Conservation (phyloP, 78 protist genomes). For the Monosiga brevicollis region DNA sequence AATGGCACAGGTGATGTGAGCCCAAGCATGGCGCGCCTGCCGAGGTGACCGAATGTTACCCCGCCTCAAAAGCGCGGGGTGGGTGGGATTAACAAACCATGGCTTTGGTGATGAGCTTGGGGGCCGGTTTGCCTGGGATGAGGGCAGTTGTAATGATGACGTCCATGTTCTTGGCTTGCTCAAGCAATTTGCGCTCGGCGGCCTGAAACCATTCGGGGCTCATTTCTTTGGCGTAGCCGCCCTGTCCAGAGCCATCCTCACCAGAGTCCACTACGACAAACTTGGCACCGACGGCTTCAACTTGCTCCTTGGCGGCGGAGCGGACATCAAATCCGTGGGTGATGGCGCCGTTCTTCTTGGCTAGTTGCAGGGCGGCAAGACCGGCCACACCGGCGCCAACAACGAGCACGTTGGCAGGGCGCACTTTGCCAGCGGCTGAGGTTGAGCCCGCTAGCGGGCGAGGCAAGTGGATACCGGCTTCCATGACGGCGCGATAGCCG, state of each 20-base stretch:
- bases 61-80: too few relatives aligned
- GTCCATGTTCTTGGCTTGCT: constrained; percentile 83
- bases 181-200: constrained; percentile 70
- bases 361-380: constrained; percentile 86
- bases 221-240: constrained; percentile 95
- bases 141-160: constrained; percentile 96
- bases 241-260: constrained; percentile 78
- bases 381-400: constrained; percentile 99
- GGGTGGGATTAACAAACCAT: too few relatives aligned
- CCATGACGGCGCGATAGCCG: constrained; percentile 94
- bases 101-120: constrained; percentile 63
- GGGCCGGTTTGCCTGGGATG: constrained; percentile 89
- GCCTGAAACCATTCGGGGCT: constrained; percentile 81
- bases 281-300: constrained; percentile 90
- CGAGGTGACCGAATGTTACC: too few relatives aligned
- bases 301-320: constrained; percentile 87
- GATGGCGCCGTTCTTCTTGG: constrained; percentile 88
- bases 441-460: constrained; percentile 87
- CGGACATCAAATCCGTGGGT: constrained; percentile 95
- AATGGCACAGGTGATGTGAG: too few relatives aligned
- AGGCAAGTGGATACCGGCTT: constrained; percentile 66
- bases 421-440: constrained; percentile 80
- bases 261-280: constrained; percentile 76
- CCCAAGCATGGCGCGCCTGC: too few relatives aligned
- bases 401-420: constrained; percentile 46